Conservation (phyloP, 106 monocot genomes). For the Narthecium ossifragum region DNA sequence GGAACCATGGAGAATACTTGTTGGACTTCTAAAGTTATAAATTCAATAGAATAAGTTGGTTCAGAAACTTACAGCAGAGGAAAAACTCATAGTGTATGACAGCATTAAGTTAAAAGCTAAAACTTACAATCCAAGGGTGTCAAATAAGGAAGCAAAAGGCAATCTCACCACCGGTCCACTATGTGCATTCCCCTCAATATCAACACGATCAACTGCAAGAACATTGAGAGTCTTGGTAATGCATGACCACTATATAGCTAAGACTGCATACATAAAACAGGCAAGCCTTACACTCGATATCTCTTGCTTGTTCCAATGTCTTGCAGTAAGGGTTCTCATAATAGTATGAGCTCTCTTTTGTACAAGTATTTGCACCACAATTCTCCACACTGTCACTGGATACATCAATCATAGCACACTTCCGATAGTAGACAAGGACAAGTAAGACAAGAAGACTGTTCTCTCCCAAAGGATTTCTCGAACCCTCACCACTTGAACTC, state of each 20-base stretch:
- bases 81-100: not conserved
- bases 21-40: no score
- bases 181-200: slow-evolving; percentile 78
- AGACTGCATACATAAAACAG: slow-evolving; percentile 4
- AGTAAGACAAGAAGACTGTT: slow-evolving; percentile 81
- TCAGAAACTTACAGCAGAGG: not conserved
- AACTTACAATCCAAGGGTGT: slow-evolving; percentile 86
- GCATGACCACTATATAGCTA: not conserved
- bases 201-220: slow-evolving; percentile 84
- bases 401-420: slow-evolving; percentile 29
- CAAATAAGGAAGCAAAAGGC: slow-evolving; percentile 93
- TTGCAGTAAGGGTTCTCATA: slow-evolving; percentile 80
- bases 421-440: slow-evolving; percentile 82
- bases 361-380: slow-evolving; percentile 21
- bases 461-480: slow-evolving; percentile 61
- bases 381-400: slow-evolving; percentile 15
- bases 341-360: slow-evolving; percentile 50
- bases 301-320: slow-evolving; percentile 67
- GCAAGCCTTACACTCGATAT: slow-evolving; percentile 64
- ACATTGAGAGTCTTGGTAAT: no score
- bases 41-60: not conserved
- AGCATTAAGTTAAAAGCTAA: not conserved
- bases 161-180: slow-evolving; percentile 75
- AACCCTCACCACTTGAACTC: slow-evolving; percentile 57
- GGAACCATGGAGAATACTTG: no score